Evolutionary conservation across 345 rosid genomes (phyloP), one percentile per base, ranked within the genome.

Genomic region (Pugionium dolabratum): DNA sequence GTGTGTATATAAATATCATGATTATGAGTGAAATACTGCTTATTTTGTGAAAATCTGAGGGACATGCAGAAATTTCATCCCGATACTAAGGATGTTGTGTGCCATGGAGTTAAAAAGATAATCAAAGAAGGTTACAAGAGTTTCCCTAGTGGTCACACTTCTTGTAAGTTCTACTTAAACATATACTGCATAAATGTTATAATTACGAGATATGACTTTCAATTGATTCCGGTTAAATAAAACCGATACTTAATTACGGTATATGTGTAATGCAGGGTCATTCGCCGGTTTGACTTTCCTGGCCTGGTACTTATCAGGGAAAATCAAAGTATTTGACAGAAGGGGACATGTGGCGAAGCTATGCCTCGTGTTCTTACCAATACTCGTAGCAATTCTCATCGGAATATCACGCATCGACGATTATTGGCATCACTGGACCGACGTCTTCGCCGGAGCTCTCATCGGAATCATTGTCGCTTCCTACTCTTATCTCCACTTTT

Each of bases 381-480:
- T 85, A 34, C 83, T 87, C 46, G 7, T 67, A 3, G 90, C 88
- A 28, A 55, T 76, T 35, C 75, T 84, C 9, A 79, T 87, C 27
- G 85, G 85, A 1, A 72, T 85, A 67, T 74, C 94, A 40, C 85
- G 86, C 2, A 83, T 87, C 0, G 85, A 80, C 40, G 90, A 85
- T 62, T 80, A 87, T 59, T 85, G 90, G 90, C 90, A 87, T 66
- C 90, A 87, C 36, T 87, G 94, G 90, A 78, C 84, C 0, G 94
- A 87, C 45, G 94, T 85, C 0, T 85, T 87, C 52, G 62, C 79
- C 10, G 86, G 94, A 31, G 83, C 83, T 51, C 68, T 80, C 69
- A 75, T 85, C 74, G 90, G 90, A 30, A 48, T 77, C 6, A 34
- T 59, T 2, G 25, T 85, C 18, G 75, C 86, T 48, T 48, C 84